Conservation (phyloP, 2,329 filamentous ascomycete genomes). For the Aspergillus neoniger region DNA sequence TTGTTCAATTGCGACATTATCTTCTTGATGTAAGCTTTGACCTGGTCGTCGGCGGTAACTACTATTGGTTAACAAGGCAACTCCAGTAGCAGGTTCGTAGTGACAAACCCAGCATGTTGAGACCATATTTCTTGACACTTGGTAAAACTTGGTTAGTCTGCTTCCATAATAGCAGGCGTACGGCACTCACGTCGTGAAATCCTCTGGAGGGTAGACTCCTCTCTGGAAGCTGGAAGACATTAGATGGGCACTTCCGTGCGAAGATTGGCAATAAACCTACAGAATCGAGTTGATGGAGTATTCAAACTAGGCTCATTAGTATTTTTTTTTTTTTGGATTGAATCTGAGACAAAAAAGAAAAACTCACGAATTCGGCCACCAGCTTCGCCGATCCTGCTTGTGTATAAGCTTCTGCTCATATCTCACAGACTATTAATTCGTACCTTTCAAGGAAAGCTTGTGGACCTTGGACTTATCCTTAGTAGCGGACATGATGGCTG, state of each 20-base stretch:
- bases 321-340: neutral
- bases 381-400: slow-evolving; percentile 71
- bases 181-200: slow-evolving; percentile 78
- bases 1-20: slow-evolving; percentile 98
- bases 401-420: slow-evolving; percentile 30
- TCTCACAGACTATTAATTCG: neutral
- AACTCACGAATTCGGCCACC: slow-evolving; percentile 88
- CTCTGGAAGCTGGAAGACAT: slow-evolving; percentile 70
- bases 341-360: neutral
- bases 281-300: slow-evolving; percentile 98
- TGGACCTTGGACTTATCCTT: slow-evolving; percentile 83
- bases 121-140: slow-evolving; percentile 95
- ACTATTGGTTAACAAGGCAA: slow-evolving; percentile 25
- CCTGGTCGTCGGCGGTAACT: slow-evolving; percentile 95
- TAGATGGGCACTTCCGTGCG: slow-evolving; percentile 15
- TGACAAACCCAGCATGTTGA: slow-evolving; percentile 82
- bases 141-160: slow-evolving; percentile 5
- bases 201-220: slow-evolving; percentile 83
- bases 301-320: slow-evolving; percentile 65
- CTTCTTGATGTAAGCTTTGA: slow-evolving; percentile 98
- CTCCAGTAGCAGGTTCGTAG: neutral
- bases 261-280: slow-evolving; percentile 51
- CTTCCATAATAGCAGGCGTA: neutral
- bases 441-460: slow-evolving; percentile 71
- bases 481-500: slow-evolving; percentile 44